Conservation (phyloP, 2,329 filamentous ascomycete species). For the Albophoma yamanashiensis region DNA sequence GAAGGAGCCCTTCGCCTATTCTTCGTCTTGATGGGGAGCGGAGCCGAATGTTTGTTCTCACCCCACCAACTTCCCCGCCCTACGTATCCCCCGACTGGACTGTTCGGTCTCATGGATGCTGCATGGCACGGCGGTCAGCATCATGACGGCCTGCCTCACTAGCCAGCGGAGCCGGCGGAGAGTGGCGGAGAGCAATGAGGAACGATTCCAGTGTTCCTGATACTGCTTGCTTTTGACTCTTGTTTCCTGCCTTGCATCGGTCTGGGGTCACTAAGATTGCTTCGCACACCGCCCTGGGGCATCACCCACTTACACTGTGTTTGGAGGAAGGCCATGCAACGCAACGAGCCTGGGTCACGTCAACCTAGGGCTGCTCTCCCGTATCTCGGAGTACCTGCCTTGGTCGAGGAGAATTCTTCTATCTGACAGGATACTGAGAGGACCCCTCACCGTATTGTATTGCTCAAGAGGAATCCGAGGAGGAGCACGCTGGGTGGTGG, state of each 20-base stretch:
- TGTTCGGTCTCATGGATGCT: neutral
- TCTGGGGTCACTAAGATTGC: neutral
- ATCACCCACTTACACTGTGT: neutral
- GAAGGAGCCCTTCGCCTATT: neutral
- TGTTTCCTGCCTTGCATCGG: neutral
- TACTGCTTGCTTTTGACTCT: neutral
- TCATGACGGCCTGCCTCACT: neutral
- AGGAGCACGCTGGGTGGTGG: neutral
- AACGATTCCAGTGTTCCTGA: neutral
- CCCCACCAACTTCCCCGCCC: neutral
- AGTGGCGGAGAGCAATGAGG: neutral
- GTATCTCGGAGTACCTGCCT: neutral
- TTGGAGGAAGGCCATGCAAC: neutral
- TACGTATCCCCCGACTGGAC: neutral
- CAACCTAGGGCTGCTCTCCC: neutral
- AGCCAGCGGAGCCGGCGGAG: neutral
- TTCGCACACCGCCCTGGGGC: neutral
- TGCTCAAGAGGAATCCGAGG: neutral
- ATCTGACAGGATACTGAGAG: neutral
- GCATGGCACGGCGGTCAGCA: constrained; percentile 1
- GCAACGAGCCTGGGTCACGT: neutral
- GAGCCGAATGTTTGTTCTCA: neutral
- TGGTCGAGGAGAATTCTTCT: neutral
- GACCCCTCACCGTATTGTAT: neutral
- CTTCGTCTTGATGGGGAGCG: neutral